Conservation (phyloP, 768 basidiomycete species). For the Tylopilus balloui region DNA sequence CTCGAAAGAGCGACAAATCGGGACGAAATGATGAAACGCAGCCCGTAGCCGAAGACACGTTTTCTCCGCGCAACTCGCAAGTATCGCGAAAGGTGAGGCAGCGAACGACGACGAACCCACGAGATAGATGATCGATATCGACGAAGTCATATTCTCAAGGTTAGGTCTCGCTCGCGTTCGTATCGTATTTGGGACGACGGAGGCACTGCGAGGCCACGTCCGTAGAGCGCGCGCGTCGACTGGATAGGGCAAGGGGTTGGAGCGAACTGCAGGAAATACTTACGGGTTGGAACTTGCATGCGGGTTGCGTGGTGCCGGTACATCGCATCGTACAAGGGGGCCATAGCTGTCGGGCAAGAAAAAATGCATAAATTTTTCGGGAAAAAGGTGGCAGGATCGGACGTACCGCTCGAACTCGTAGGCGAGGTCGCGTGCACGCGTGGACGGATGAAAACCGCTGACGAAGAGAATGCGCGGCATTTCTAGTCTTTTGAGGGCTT, state of each 20-base stretch:
- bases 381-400: neutral
- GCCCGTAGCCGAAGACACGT: conserved; percentile 26
- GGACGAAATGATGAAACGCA: conserved; percentile 28
- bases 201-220: conserved; percentile 25
- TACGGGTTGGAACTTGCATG: conserved; percentile 75
- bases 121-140: conserved; percentile 30
- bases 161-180: conserved; percentile 30
- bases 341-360: conserved; percentile 55
- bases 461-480: conserved; percentile 88
- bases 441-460: conserved; percentile 79
- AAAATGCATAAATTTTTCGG: neutral
- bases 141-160: conserved; percentile 19
- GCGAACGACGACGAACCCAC: conserved; percentile 29
- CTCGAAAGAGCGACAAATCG: conserved; percentile 33
- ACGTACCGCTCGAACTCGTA: conserved; percentile 81
- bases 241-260: conserved; percentile 34
- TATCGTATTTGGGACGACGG: conserved; percentile 22
- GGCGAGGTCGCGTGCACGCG: conserved; percentile 78
- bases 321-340: conserved; percentile 82
- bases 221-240: conserved; percentile 36
- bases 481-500: conserved; percentile 9
- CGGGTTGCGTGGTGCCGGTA: conserved; percentile 80
- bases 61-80: conserved; percentile 26
- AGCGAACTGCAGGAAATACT: conserved; percentile 41
- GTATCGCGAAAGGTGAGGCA: conserved; percentile 21